These are phyloP conservation scores for Candida odintsovae DNA, from an alignment of 805 yeast species.

Conservation along the genomic window DNA sequence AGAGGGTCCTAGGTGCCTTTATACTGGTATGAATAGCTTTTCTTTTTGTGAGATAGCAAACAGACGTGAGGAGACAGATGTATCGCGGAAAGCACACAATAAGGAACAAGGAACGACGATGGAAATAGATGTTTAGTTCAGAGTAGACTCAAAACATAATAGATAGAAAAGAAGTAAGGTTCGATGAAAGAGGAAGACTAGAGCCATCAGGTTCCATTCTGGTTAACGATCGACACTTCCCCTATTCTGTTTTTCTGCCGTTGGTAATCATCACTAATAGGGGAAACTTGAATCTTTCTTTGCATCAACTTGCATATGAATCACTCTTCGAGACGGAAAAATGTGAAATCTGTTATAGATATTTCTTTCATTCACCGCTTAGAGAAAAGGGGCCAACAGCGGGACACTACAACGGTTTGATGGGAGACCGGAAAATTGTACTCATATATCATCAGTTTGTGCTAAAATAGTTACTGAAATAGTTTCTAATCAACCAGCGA, in stretches of 20 bases:
- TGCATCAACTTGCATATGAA: background rate
- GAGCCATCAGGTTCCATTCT: background rate
- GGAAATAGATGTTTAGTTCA: background rate
- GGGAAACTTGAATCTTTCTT: background rate
- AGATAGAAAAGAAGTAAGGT: too few species aligned
- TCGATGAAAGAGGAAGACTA: too few species aligned
- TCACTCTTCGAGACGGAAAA: background rate
- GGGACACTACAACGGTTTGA: too few species aligned
- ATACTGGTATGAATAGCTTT: background rate
- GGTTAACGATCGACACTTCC: background rate
- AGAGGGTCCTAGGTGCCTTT: background rate
- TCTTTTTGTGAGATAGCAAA: background rate
- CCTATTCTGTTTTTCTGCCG: background rate
- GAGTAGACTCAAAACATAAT: too few species aligned
- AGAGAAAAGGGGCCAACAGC: too few species aligned
- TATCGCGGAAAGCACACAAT: background rate
- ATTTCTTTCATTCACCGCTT: too few species aligned
- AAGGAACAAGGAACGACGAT: background rate
- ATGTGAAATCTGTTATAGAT: too few species aligned
- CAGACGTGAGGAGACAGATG: background rate
- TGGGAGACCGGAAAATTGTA: too few species aligned
- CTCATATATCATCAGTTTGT: background rate
- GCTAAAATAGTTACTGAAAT: slow-evolving; percentile 11
- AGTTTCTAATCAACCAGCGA: slow-evolving; percentile 14
- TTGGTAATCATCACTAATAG: background rate